phyloP scores from a whole-genome alignment of 2,329 filamentous ascomycete species.

The Exophiala xenobiotica region DNA sequence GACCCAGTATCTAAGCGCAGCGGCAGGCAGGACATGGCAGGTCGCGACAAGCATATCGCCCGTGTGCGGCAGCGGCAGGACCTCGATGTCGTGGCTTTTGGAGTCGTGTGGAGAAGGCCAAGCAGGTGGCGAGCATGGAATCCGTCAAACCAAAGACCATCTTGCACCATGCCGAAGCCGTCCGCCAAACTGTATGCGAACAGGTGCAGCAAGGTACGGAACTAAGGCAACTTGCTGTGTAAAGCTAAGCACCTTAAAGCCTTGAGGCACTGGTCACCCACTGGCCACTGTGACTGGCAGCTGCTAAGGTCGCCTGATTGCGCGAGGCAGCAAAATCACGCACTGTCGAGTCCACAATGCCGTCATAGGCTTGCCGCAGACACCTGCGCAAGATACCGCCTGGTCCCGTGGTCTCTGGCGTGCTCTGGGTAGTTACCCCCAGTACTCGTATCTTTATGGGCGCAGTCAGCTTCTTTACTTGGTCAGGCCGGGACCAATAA shows the following conservation, averaged over 20 bases:
- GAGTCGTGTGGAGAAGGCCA: conserved; percentile 30
- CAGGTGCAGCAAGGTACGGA: conserved; percentile 17
- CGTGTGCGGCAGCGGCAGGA: conserved; percentile 2
- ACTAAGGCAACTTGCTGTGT: background rate
- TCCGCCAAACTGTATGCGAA: conserved; percentile 13
- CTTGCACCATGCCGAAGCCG: background rate
- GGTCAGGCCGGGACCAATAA: conserved; percentile 7
- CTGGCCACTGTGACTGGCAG: conserved; percentile 7
- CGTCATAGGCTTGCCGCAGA: conserved; percentile 15
- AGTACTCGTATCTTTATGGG: too few relatives aligned
- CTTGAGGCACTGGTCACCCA: conserved; percentile 6
- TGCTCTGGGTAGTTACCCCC: too few relatives aligned
- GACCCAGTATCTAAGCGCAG: background rate
- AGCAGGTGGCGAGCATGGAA: conserved; percentile 24
- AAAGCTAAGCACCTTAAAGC: conserved; percentile 2
- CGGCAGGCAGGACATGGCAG: background rate
- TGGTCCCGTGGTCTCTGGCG: conserved; percentile 16
- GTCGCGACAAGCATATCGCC: background rate
- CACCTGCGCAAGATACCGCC: conserved; percentile 15
- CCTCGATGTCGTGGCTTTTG: conserved; percentile 1
- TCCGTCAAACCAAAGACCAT: background rate
- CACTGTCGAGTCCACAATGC: conserved; percentile 17
- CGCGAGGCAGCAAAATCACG: conserved; percentile 19
- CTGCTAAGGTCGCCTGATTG: conserved; percentile 10
- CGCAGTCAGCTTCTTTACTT: background rate